Evolutionary conservation across 2,329 filamentous ascomycete species (phyloP).

Genomic region (Trichoderma lentiforme): DNA sequence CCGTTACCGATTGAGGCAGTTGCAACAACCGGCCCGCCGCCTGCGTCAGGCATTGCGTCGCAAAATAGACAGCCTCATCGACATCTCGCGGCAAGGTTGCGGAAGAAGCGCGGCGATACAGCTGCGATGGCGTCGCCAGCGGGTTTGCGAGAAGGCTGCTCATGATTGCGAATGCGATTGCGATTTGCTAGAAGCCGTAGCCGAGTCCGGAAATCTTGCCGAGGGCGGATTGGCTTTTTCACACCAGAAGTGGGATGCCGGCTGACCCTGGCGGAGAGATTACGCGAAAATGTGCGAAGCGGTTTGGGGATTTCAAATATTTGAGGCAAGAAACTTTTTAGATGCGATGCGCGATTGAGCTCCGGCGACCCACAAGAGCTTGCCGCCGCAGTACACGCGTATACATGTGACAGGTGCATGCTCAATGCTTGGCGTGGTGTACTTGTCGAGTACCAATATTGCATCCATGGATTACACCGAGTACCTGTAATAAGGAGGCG

Average conservation of each 20-base stretch:
- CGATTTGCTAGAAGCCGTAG: background rate
- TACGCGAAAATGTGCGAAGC: background rate
- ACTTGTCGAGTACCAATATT: background rate
- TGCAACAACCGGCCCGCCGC: constrained; percentile 76
- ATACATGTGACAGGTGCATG: background rate
- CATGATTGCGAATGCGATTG: constrained; percentile 37
- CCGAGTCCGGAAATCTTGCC: background rate
- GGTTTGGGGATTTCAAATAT: background rate
- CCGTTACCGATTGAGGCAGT: constrained; percentile 80
- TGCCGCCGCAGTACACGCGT: background rate
- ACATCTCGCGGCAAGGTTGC: constrained; percentile 63
- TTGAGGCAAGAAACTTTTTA: constrained; percentile 8
- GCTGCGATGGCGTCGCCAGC: constrained; percentile 67
- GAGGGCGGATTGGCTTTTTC: background rate
- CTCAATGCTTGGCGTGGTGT: background rate
- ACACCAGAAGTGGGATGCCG: background rate
- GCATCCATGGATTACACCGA: background rate
- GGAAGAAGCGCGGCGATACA: constrained; percentile 55
- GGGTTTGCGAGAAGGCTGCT: constrained; percentile 64
- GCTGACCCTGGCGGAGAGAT: background rate
- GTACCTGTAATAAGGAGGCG: background rate
- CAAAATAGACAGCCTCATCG: constrained; percentile 68
- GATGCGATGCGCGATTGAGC: background rate
- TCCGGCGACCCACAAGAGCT: constrained; percentile 8
- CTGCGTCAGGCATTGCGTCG: constrained; percentile 71